Evolutionary conservation across 306 rosid genomes (phyloP).

Genomic region (Prunus dulcis): DNA sequence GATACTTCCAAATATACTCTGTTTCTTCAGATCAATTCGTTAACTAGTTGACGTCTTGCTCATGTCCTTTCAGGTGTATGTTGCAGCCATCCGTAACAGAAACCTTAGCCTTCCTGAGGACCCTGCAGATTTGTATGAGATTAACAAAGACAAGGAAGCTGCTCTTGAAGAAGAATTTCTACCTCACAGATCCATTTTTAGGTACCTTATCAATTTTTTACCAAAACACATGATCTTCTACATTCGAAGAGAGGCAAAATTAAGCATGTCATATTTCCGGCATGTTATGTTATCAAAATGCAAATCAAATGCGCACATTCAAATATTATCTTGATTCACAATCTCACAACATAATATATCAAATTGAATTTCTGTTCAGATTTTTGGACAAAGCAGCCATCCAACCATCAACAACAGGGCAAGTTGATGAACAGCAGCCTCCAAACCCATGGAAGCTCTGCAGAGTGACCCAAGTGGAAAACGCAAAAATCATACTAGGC

Average conservation of each 20-base stretch:
- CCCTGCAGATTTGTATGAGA: constrained; percentile 63
- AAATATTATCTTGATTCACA: too few species aligned
- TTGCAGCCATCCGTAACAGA: constrained; percentile 76
- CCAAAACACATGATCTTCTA: not conserved
- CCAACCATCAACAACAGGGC: constrained; percentile 17
- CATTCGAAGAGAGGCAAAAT: not conserved
- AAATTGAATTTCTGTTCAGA: constrained; percentile 30
- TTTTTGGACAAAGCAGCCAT: constrained; percentile 92
- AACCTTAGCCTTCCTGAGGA: constrained; percentile 71
- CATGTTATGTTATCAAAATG: not conserved
- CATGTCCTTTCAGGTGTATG: constrained; percentile 55
- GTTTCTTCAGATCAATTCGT: constrained; percentile 3
- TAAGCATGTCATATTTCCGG: not conserved
- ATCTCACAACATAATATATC: not conserved
- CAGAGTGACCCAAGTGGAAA: constrained; percentile 94
- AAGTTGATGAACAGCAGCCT: constrained; percentile 23
- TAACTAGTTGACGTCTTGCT: not conserved
- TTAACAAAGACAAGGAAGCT: constrained; percentile 61
- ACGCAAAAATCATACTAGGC: constrained; percentile 66
- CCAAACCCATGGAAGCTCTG: constrained; percentile 74
- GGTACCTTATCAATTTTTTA: constrained; percentile 31
- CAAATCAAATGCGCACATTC: not conserved
- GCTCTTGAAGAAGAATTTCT: constrained; percentile 52
- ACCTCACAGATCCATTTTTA: constrained; percentile 62
- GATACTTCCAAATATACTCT: not conserved